Conservation (phyloP, 495 filamentous ascomycete genomes). For the Ascobolus immersus region DNA sequence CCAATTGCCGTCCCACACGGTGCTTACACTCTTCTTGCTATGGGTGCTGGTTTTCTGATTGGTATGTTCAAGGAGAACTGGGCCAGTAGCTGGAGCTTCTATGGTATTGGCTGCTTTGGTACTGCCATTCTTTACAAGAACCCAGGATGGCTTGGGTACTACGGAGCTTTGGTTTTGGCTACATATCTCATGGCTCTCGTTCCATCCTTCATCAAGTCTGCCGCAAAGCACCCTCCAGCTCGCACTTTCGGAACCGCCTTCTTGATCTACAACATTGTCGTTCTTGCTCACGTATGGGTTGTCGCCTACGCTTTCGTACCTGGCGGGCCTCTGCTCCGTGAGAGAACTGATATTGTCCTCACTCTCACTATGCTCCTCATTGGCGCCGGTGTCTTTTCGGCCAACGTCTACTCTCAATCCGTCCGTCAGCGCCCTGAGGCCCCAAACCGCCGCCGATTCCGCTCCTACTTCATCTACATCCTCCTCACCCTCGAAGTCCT, state of each 20-base stretch:
- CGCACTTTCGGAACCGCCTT: slow-evolving; percentile 68
- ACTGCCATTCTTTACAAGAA: slow-evolving; percentile 50
- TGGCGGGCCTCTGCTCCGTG: slow-evolving; percentile 73
- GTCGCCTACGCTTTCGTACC: slow-evolving; percentile 99
- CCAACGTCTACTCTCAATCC: slow-evolving; percentile 26
- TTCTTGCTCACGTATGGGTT: slow-evolving; percentile 92
- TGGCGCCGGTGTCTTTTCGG: slow-evolving; percentile 61
- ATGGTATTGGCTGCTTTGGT: slow-evolving; percentile 48
- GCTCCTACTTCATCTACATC: slow-evolving; percentile 45
- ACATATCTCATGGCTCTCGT: slow-evolving; percentile 63
- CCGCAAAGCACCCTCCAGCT: slow-evolving; percentile 47
- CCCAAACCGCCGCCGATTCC: slow-evolving; percentile 27
- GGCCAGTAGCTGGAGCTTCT: slow-evolving; percentile 58
- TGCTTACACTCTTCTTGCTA: slow-evolving; percentile 54
- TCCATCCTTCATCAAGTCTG: slow-evolving; percentile 47
- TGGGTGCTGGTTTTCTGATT: slow-evolving; percentile 58
- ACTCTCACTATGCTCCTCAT: slow-evolving; percentile 57
- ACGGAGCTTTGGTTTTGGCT: slow-evolving; percentile 51
- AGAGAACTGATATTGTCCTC: slow-evolving; percentile 93
- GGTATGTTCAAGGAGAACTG: slow-evolving; percentile 47
- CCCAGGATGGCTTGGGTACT: slow-evolving; percentile 56
- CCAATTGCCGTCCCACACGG: slow-evolving; percentile 77
- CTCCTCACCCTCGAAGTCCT: slow-evolving; percentile 31
- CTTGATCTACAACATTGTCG: slow-evolving; percentile 66
- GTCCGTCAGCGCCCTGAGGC: too few relatives aligned